Evolutionary conservation across 2,329 filamentous ascomycete species (phyloP), one percentile per base, ranked within the genome.

Genomic region (Ceratocystis alfenasii): DNA sequence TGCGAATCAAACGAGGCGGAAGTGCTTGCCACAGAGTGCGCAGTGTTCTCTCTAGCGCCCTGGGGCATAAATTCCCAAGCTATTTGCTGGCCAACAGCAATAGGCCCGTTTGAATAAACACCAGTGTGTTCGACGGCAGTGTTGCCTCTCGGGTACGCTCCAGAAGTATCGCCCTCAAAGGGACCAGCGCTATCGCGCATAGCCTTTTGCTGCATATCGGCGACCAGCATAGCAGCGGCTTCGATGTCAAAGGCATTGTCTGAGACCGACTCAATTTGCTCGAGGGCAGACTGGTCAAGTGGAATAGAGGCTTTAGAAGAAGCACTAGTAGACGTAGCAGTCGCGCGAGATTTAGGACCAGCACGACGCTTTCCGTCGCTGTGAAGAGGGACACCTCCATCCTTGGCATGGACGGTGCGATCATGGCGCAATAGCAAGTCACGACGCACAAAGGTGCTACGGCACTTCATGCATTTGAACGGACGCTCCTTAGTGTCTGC

Each of bases 391-490:
- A 94, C 84, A 70, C 94, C 93, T 71, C 93, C 93, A 79, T 99
- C 94, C 79, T 97, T 97, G 69, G 94, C 94, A 78, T 99, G 94
- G 70, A 99, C 94, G 70, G 94, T 99, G 73, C 94, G 89, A 77
- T 99, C 94, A 79, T 99, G 94, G 76, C 94, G 89, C 71, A 99
- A 86, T 64, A 99, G 86, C 69, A 99, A 83, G 78, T 99, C 94
- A 77, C 94, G 90, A 75, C 94, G 90, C 72, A 99, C 94, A 75
- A 99, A 99, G 69, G 94, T 99, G 81, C 92, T 96, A 74, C 92
- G 85, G 78, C 94, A 99, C 80, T 99, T 99, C 80, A 90, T 83
- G 78, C 94, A 99, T 77, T 97, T 97, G 83, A 99, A 99, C 46
- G 94, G 94, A 69, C 94, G 87, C 78, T 97, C 94, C 79, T 99